Evolutionary conservation across 345 rosid genomes (phyloP).

Genomic region (Hibiscus mutabilis): DNA sequence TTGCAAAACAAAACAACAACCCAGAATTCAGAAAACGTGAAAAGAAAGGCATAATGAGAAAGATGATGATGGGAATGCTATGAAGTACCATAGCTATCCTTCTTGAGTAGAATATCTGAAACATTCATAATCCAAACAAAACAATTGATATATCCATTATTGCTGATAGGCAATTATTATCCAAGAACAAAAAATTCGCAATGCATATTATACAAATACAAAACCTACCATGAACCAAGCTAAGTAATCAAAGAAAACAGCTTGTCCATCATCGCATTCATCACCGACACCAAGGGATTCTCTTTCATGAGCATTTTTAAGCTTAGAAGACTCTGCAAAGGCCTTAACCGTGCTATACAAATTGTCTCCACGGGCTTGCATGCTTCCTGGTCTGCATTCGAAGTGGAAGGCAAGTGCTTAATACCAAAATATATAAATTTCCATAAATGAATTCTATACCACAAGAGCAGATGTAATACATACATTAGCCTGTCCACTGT

Average conservation of each 20-base stretch:
- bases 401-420: slow-evolving; percentile 21
- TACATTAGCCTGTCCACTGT: slow-evolving; percentile 96
- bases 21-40: slow-evolving; percentile 42
- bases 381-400: slow-evolving; percentile 86
- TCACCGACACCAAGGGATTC: slow-evolving; percentile 30
- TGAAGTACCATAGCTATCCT: slow-evolving; percentile 66
- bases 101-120: slow-evolving; percentile 77
- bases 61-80: slow-evolving; percentile 53
- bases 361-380: slow-evolving; percentile 98
- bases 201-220: neutral
- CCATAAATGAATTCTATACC: slow-evolving; percentile 36
- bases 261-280: slow-evolving; percentile 45
- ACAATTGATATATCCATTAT: neutral
- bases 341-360: slow-evolving; percentile 65
- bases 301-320: slow-evolving; percentile 55
- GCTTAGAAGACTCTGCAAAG: slow-evolving; percentile 70
- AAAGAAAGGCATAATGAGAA: slow-evolving; percentile 58
- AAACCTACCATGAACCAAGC: slow-evolving; percentile 60
- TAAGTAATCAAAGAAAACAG: slow-evolving; percentile 93
- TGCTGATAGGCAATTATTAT: neutral
- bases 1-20: slow-evolving; percentile 38
- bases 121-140: slow-evolving; percentile 20
- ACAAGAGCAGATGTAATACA: slow-evolving; percentile 54
- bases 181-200: slow-evolving; percentile 3
- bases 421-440: slow-evolving; percentile 19